phyloP scores from a whole-genome alignment of 176 grass and related monocot species.

The Juncus effusus region DNA sequence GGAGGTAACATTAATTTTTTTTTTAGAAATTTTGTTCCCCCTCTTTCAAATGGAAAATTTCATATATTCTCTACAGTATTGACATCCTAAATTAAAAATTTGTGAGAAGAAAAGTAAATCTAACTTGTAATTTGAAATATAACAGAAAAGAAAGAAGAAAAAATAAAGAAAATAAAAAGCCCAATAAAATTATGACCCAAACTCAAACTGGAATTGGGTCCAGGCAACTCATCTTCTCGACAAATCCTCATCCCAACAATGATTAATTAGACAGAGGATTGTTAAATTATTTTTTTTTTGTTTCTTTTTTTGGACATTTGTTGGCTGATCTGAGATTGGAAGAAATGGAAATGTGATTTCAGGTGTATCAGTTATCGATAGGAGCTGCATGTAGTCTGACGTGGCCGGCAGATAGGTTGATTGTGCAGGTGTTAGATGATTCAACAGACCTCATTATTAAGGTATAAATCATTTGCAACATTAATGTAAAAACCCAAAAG shows the following conservation, averaged over 20 bases:
- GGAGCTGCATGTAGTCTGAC: conserved; percentile 66
- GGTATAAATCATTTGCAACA: conserved; percentile 12
- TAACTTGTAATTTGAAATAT: neutral
- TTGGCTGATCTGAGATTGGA: neutral
- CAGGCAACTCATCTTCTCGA: too few species aligned
- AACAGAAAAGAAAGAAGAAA: too few species aligned
- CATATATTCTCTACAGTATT: too few species aligned
- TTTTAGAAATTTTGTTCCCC: too few species aligned
- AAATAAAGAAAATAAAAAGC: too few species aligned
- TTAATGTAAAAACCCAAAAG: too few species aligned
- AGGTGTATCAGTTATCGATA: conserved; percentile 78
- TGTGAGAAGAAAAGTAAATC: neutral
- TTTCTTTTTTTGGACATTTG: neutral
- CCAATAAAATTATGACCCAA: too few species aligned
- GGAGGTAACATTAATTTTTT: conserved; percentile 41
- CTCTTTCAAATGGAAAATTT: neutral
- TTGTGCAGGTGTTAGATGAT: conserved; percentile 77
- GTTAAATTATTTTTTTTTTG: neutral
- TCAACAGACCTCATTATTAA: conserved; percentile 58
- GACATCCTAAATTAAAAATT: neutral
- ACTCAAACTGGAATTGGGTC: too few species aligned
- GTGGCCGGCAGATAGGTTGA: conserved; percentile 65
- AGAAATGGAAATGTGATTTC: conserved; percentile 12
- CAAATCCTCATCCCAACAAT: too few species aligned
- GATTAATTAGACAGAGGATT: too few species aligned